Evolutionary conservation across 2,329 filamentous ascomycete species (phyloP), one percentile per base, ranked within the genome.

Genomic region (Basipetospora sp.): DNA sequence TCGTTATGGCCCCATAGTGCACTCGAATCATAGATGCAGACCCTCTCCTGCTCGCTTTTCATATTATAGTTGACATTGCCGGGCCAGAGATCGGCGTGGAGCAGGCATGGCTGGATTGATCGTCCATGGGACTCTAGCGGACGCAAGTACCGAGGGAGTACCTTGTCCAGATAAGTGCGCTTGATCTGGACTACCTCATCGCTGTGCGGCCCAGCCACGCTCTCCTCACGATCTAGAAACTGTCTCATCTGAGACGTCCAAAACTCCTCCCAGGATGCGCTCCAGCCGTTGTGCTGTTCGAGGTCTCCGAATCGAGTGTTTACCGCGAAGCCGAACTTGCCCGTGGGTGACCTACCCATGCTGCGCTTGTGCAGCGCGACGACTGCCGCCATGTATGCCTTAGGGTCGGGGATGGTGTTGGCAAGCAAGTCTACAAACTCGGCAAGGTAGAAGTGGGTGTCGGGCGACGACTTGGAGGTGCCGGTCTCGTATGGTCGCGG

Each of bases 1-100:
- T 51, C 48, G 22, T 51, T 47, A 32, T 50, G 48, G 3, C 42
- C 47, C 47, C 50, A 52, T 8, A 44, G 43, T 10, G 46, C 45
- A 30, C 43, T 44, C 1, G 48, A 41, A 18, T 50, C 47, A 19
- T 45, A 48, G 14, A 51, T 40, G 15, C 45, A 48, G 11, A 45
- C 36, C 4, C 36, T 38, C 5, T 45, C 41, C 3, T 29, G 26
- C 18, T 43, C 42, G 1, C 15, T 29, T 19, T 33, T 39, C 22
- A 25, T 6, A 25, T 25, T 25, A 8, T 40, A 42, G 17, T 48
- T 49, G 40, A 49, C 44, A 18, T 52, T 51, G 1, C 49, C 49
- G 3, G 45, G 48, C 47, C 48, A 47, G 6, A 51, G 38, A 18
- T 52, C 45, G 4, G 45, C 44, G 25, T 53, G 50, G 13, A 51